phyloP scores from a whole-genome alignment of 306 rosid genomes.

The Purshia tridentata region DNA sequence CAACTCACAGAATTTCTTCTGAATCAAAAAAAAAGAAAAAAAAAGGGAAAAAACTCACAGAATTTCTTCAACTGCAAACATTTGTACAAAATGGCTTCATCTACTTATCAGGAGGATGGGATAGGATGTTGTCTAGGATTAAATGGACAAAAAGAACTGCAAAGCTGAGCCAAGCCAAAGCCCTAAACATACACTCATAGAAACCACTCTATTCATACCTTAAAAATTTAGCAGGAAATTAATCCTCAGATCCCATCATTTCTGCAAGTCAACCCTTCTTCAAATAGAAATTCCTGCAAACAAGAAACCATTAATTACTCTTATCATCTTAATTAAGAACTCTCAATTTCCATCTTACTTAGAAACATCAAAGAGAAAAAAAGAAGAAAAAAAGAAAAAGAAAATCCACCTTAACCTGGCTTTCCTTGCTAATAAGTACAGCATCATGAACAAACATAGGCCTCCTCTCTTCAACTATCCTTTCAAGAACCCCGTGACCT shows the following conservation, averaged over 20 bases:
- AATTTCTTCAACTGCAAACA: constrained; percentile 39
- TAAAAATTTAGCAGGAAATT: constrained; percentile 11
- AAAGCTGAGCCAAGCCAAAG: constrained; percentile 36
- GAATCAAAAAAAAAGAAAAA: too few relatives aligned
- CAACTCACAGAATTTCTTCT: neutral
- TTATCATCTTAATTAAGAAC: too few relatives aligned
- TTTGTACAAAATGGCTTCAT: constrained; percentile 49
- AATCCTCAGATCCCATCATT: constrained; percentile 26
- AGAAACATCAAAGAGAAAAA: neutral
- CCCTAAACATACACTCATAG: constrained; percentile 5
- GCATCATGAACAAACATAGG: constrained; percentile 48
- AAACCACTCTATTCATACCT: constrained; percentile 1
- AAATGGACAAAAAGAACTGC: constrained; percentile 10
- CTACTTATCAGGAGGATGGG: constrained; percentile 11
- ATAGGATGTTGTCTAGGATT: constrained; percentile 2
- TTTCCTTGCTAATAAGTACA: constrained; percentile 42
- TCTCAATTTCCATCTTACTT: neutral
- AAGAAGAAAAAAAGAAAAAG: neutral
- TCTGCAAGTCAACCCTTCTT: constrained; percentile 46
- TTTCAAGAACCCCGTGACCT: constrained; percentile 47
- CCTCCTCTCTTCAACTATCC: constrained; percentile 53
- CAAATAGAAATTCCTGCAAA: constrained; percentile 50
- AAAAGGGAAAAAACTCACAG: constrained; percentile 20
- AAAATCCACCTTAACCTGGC: constrained; percentile 47
- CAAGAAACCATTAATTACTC: neutral